Evolutionary conservation across 2,329 filamentous ascomycete species (phyloP).

Genomic region (Bisporella sp.): DNA sequence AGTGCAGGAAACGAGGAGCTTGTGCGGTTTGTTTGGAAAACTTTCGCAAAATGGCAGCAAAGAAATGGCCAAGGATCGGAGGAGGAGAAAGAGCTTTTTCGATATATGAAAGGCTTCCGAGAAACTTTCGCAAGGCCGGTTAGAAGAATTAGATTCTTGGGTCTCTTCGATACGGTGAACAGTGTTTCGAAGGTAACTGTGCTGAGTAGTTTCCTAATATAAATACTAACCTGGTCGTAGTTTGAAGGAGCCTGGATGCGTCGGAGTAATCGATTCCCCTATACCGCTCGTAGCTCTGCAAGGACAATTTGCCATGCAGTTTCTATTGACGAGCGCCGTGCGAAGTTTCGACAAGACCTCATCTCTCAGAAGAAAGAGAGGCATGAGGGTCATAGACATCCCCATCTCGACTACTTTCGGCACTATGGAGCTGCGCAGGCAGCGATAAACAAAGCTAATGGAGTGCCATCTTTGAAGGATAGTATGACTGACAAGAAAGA

Average conservation of each 20-base stretch:
- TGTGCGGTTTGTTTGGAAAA: conserved; percentile 78
- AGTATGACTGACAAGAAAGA: not conserved
- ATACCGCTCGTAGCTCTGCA: conserved; percentile 8
- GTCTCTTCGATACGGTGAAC: conserved; percentile 78
- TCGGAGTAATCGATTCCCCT: not conserved
- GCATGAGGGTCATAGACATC: not conserved
- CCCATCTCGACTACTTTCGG: conserved; percentile 1
- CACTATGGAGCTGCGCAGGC: not conserved
- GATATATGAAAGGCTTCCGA: conserved; percentile 72
- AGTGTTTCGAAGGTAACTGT: conserved; percentile 57
- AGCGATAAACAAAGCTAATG: not conserved
- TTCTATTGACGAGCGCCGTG: conserved; percentile 9
- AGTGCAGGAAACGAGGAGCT: conserved; percentile 81
- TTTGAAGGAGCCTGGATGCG: not conserved
- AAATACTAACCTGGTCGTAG: not conserved
- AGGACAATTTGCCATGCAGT: conserved; percentile 10
- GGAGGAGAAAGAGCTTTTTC: conserved; percentile 50
- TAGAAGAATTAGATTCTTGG: conserved; percentile 66
- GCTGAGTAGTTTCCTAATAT: conserved; percentile 1
- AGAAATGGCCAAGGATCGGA: not conserved
- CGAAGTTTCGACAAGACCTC: conserved; percentile 8
- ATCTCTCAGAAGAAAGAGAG: conserved; percentile 1
- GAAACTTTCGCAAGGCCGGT: conserved; percentile 76
- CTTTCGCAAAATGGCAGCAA: conserved; percentile 39
- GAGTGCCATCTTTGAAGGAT: not conserved